phyloP scores from a whole-genome alignment of 2,329 filamentous ascomycete genomes.

The Monilinia polystroma region DNA sequence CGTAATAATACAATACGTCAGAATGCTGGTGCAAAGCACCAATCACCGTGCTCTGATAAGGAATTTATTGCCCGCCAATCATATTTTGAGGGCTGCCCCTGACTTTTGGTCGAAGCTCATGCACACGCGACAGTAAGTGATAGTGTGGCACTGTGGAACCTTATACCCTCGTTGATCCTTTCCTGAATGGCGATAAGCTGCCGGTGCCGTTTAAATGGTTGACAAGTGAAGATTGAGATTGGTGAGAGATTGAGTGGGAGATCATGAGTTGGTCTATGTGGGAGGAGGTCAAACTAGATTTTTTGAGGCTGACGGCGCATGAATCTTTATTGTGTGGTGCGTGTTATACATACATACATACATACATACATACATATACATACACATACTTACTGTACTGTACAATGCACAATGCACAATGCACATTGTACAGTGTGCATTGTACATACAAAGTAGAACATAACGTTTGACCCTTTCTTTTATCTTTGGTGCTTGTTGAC shows the following conservation, averaged over 20 bases:
- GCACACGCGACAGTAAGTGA: conserved; percentile 15
- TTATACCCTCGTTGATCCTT: too few species aligned
- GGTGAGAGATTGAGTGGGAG: conserved; percentile 6
- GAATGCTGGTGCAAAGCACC: background rate
- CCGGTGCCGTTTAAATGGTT: background rate
- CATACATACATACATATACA: background rate
- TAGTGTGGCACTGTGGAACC: too few species aligned
- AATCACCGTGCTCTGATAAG: conserved; percentile 3
- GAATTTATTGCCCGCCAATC: background rate
- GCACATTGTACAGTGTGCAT: too few species aligned
- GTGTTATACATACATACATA: background rate
- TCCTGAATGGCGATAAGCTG: background rate
- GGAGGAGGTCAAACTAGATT: background rate
- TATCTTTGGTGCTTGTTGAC: background rate
- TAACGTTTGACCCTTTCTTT: background rate
- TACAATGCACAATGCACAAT: too few species aligned
- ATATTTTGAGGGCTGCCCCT: background rate
- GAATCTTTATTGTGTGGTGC: background rate
- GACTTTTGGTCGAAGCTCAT: background rate
- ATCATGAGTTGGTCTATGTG: background rate
- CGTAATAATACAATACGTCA: conserved; percentile 11
- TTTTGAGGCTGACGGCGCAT: conserved; percentile 13
- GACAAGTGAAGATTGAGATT: background rate
- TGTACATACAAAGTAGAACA: background rate
- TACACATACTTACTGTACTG: too few species aligned